phyloP scores from a whole-genome alignment of 2,329 filamentous ascomycete genomes.

The Penicillium sumatraense region DNA sequence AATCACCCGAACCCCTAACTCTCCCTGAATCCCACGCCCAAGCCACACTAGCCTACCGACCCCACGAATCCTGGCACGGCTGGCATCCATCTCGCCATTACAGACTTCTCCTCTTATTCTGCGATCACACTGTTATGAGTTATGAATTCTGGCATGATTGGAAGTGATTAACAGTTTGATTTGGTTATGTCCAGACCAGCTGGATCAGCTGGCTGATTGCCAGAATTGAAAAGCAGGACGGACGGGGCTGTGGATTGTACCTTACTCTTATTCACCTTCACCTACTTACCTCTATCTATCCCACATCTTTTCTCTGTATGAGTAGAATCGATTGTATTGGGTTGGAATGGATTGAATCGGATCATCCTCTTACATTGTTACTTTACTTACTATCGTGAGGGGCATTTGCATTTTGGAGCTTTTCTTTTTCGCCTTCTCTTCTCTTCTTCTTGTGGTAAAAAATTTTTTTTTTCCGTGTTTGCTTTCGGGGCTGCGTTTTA shows the following conservation, averaged over 20 bases:
- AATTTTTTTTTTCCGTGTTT: background rate
- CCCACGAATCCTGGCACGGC: constrained; percentile 44
- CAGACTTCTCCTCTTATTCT: constrained; percentile 61
- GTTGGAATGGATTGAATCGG: background rate
- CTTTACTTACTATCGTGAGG: background rate
- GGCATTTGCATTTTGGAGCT: background rate
- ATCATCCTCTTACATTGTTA: background rate
- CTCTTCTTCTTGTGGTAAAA: background rate
- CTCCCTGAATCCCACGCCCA: constrained; percentile 41
- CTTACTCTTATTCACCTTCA: too few species aligned
- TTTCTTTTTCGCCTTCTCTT: background rate
- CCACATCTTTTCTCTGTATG: too few species aligned
- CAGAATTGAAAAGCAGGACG: too few species aligned
- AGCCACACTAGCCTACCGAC: constrained; percentile 37
- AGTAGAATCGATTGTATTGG: background rate
- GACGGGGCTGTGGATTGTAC: too few species aligned
- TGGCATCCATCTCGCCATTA: constrained; percentile 50
- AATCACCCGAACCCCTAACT: constrained; percentile 18
- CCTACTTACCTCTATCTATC: too few species aligned
- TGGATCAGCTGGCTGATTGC: background rate
- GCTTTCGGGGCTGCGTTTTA: too few species aligned
- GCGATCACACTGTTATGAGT: constrained; percentile 60
- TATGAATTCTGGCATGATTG: constrained; percentile 61
- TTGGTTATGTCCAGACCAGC: background rate
- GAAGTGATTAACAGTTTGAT: constrained; percentile 18